Evolutionary conservation across 2,329 filamentous ascomycete species (phyloP), one percentile per base, ranked within the genome.

Genomic region (Fusarium oxysporum): DNA sequence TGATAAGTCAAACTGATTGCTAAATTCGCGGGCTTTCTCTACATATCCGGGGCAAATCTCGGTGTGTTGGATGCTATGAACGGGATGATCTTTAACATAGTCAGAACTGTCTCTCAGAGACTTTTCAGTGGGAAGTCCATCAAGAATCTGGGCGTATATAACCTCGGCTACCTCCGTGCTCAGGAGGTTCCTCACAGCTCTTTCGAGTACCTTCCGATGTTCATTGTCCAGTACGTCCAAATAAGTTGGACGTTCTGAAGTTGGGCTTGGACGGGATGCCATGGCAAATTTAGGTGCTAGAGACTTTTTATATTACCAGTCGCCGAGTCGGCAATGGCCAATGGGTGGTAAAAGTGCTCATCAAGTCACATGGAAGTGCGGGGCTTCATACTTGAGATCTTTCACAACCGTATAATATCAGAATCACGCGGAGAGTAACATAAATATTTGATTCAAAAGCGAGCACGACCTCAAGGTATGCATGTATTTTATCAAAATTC

Each of bases 121-220:
- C 5, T 40, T 12, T 40, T 51, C 35, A 4, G 25, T 68, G 0
- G 70, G 71, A 8, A 73, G 37, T 3, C 71, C 70, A 16, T 73
- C 71, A 0, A 73, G 40, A 4, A 73, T 68, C 8, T 73, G 57
- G 5, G 67, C 67, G 10, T 55, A 68, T 8, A 54, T 25, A 25
- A 5, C 23, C 23, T 71, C 66, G 9, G 71, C 50, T 8, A 37
- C n/a, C 13, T 73, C 43, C 1, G 62, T 71, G 7, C 32, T n/a
- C 0, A 71, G 2, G 0, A 70, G 23, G 2, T 71, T 71, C 1
- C 5, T n/a, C 3, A 70, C 28, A 2, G 68, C 68, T 30, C 35
- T 17, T 1, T 55, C n/a, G 2, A 70, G 4, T 1, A 12, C 4
- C 0, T 23, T 11, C n/a, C 28, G 44, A 5, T 54, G 50, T 5